phyloP scores from a whole-genome alignment of 306 rosid species.

The Benincasa hispida region DNA sequence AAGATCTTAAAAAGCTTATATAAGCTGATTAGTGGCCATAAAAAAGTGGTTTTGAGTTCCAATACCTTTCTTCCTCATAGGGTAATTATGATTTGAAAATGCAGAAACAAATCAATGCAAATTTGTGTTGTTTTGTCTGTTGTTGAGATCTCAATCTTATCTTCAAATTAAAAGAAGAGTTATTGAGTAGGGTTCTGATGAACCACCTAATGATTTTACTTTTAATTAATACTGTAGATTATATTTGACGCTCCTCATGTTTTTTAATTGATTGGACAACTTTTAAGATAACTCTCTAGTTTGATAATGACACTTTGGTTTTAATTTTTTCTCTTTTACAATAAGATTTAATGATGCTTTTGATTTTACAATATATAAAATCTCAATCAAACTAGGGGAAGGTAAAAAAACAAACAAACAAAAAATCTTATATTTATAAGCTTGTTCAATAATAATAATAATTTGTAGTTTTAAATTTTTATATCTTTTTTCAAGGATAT shows the following conservation, averaged over 20 bases:
- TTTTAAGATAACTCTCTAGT: not conserved
- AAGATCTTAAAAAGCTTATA: not conserved
- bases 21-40: not conserved
- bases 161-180: not conserved
- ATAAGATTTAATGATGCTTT: too few relatives aligned
- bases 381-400: too few relatives aligned
- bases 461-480: too few relatives aligned
- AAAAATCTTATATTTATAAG: too few relatives aligned
- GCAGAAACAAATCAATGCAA: not conserved
- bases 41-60: not conserved
- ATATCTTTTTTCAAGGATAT: too few relatives aligned
- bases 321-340: not conserved
- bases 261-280: not conserved
- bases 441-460: too few relatives aligned
- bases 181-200: not conserved
- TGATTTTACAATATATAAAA: too few relatives aligned
- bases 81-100: not conserved
- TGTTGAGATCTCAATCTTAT: constrained; percentile 1
- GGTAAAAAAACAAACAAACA: too few relatives aligned
- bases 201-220: not conserved
- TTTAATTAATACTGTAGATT: not conserved
- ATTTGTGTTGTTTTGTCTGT: constrained; percentile 2
- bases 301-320: not conserved
- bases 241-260: not conserved
- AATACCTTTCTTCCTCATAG: not conserved